phyloP scores from a whole-genome alignment of 2,329 filamentous ascomycete species.

The Clonostachys solani region DNA sequence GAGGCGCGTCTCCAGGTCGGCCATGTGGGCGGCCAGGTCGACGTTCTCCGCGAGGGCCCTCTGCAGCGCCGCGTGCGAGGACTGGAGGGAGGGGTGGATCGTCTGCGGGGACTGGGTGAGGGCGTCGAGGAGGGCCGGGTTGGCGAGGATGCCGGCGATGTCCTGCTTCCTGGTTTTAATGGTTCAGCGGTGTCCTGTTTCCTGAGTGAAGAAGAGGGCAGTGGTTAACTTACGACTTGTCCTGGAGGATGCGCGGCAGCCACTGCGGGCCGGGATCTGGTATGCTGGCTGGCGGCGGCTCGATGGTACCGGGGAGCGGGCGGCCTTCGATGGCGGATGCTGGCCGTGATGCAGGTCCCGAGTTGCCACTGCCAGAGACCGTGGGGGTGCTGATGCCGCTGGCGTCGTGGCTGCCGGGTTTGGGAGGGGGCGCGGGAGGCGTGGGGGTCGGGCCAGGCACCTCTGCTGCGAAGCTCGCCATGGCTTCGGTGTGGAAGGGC shows the following conservation, averaged over 20 bases:
- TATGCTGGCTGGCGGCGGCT: conserved; percentile 26
- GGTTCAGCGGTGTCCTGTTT: conserved; percentile 2
- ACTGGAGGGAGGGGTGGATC: conserved; percentile 66
- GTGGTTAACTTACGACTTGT: conserved; percentile 66
- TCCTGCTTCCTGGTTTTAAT: conserved; percentile 63
- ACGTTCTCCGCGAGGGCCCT: conserved; percentile 68
- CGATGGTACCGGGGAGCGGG: conserved; percentile 14
- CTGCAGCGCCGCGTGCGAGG: conserved; percentile 61
- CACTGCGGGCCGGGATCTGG: conserved; percentile 66
- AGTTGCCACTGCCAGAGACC: conserved; percentile 27
- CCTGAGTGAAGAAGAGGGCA: conserved; percentile 11
- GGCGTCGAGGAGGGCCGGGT: conserved; percentile 65
- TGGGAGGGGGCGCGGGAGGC: conserved; percentile 68
- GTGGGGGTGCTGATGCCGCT: conserved; percentile 64
- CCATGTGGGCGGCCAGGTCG: conserved; percentile 59
- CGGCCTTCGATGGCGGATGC: conserved; percentile 52
- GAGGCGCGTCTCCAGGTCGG: conserved; percentile 54
- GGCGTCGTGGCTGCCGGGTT: conserved; percentile 64
- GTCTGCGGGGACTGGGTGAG: conserved; percentile 64
- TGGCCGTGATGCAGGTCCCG: conserved; percentile 28
- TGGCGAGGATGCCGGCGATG: conserved; percentile 64
- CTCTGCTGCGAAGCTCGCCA: conserved; percentile 12
- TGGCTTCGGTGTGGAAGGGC: background rate
- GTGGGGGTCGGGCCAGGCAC: conserved; percentile 42
- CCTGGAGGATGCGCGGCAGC: conserved; percentile 72